Base-by-base conservation (phyloP, 192 early-diverging fungal species). In the Coemansia sp. region DNA sequence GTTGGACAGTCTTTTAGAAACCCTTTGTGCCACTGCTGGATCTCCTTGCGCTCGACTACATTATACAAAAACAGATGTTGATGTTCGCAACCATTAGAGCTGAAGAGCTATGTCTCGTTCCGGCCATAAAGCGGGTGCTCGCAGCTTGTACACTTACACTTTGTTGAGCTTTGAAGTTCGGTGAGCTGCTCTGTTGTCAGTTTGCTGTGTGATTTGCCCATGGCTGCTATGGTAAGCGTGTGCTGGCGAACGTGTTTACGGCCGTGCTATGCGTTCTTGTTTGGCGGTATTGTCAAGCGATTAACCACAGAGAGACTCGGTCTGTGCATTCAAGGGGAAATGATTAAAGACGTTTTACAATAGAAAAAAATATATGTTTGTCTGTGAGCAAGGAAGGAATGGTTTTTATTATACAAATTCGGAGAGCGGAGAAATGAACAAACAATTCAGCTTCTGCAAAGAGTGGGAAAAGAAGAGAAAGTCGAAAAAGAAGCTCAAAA, bases 21-120 rank as follows among this genome's bases (percentile, higher is more conserved):
- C 17, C 94, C 93, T 75, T 94, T 94, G 83, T 95, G 92, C 95
- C 95, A 97, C 85, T 93, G 90, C 73, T 95, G 91, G 48, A 97
- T 87, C 71, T 97, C 95, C 68, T 92, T 95, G 74, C 93, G 93
- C 78, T 97, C 90, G 61, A 95, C 77, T 80, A 80, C 69, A 79
- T 29, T 17, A 61, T 9, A 29, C 38, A 53, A 42, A 61, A 29
- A 23, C 15, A 8, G 36, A 33, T 29, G 25, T 29, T 2, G 19
- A 20, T 57, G 9, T 13, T 40, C 19, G 14, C 17, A 34, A 4
- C 35, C 20, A 20, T 34, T 41, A 50, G 33, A 60, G 19, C 17
- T 2, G 33, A 33, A 29, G 6, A 13, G 5, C 4, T 32, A 7
- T 34, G 23, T 55, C 4, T 55, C 23, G 10, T 29, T 33, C 20